phyloP scores from a whole-genome alignment of 2,329 filamentous ascomycete species.

The Arthrinium puccinioides region DNA sequence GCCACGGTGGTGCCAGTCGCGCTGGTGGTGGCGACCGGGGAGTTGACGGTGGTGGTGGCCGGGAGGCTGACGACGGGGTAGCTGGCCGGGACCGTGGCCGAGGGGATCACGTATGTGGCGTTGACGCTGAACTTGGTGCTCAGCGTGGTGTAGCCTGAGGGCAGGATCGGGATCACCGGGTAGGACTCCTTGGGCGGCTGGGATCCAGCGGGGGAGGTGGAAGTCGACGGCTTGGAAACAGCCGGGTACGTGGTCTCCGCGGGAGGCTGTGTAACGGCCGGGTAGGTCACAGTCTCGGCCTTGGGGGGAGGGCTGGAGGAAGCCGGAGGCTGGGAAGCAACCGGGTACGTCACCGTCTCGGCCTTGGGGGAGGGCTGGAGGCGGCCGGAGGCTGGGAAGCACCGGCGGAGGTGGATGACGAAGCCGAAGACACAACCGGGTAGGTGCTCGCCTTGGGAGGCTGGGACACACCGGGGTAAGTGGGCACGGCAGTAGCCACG shows the following conservation, averaged over 20 bases:
- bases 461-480: neutral
- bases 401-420: neutral
- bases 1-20: constrained; percentile 13
- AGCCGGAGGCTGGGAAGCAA: neutral
- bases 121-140: neutral
- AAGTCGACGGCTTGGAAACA: neutral
- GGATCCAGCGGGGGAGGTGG: neutral
- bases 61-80: constrained; percentile 21
- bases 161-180: neutral
- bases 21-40: constrained; percentile 16
- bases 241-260: too few species aligned
- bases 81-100: neutral
- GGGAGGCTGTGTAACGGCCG: neutral
- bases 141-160: neutral
- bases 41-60: constrained; percentile 21
- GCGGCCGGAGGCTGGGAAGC: neutral
- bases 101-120: neutral
- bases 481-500: neutral
- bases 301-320: neutral
- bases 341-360: neutral
- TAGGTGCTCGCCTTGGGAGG: neutral
- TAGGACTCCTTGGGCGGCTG: neutral
- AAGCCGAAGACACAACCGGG: too few species aligned
- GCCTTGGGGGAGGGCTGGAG: neutral
- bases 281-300: neutral